Base-by-base conservation (phyloP, 1,284 basidiomycete species). In the Tremellales sp. region DNA sequence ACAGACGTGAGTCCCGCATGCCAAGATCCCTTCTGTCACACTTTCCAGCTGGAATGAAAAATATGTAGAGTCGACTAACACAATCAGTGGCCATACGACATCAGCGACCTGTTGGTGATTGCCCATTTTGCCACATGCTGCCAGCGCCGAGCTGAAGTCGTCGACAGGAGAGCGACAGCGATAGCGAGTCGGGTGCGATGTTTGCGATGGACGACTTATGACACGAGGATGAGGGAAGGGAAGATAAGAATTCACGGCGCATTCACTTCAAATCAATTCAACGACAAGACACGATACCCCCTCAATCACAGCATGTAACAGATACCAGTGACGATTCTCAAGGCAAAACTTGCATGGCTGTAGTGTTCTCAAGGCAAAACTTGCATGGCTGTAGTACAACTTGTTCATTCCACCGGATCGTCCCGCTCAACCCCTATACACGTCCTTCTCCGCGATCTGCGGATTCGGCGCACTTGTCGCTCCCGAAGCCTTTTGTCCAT, bases 1-100 rank as follows among this genome's bases (percentile, higher is more conserved):
- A 23, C 40, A 40, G 57, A 58, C 51, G 57, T 59, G 19, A 56
- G 54, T 51, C n/a, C n/a, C n/a, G n/a, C n/a, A n/a, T n/a, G n/a
- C n/a, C 11, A 27, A 26, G 3, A 12, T 23, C 26, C 41, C 19
- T 17, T 17, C 21, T 41, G 8, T 31, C 29, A 31, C 15, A 31
- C 15, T 31, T 15, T 15, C 10, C 29, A n/a, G n/a, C n/a, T n/a
- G n/a, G n/a, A n/a, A n/a, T n/a, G n/a, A n/a, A n/a, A n/a, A n/a
- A n/a, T n/a, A n/a, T n/a, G n/a, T n/a, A n/a, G n/a, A n/a, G n/a
- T 31, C 29, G 29, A 31, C 29, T 8, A 15, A 31, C 8, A 8
- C 15, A 41, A 11, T 33, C 39, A 58, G 57, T 59, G 50, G 25
- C 54, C 54, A 13, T 52, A 48, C 45, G 57, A 59, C 45, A 41